Base-by-base conservation (phyloP, 306 rosid genomes). In the Cicer pinnatifidum region DNA sequence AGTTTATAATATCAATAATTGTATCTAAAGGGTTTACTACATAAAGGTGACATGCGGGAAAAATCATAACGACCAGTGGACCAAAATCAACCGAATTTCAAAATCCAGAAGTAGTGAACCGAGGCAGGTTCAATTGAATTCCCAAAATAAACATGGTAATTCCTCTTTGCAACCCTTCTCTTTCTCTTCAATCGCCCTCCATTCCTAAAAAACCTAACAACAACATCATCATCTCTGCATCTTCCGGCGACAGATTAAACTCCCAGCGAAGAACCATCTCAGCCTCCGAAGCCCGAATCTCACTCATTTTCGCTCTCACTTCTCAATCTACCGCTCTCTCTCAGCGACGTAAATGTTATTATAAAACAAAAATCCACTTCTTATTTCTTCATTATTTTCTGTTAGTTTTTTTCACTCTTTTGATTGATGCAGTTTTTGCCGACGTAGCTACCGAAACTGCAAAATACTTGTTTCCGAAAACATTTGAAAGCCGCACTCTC, bases 301-400 rank as follows among this genome's bases (percentile, higher is more conserved):
- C 97, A 10, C 95, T 94, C 11, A 75, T 91, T 48, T 75, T 89
- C 64, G 95, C 95, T 54, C 91, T 94, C 67, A 91, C 91, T 73
- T 79, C 86, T n/a, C 98, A 91, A 82, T 79, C 96, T 53, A 77
- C 82, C 41, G 23, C 97, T 59, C 70, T 88, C 69, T 83, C 92
- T 40, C 97, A 84, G 90, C 83, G 92, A 74, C 87, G 98, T 88
- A 88, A 54, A 80, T 89, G 85, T 83, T 69, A 20, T 1, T 16
- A 9, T 6, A 48, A 17, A 19, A 51, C 11, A 52, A 41, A 43
- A n/a, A 65, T 28, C 35, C 35, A 28, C 35, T 28, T 28, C 35
- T 28, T 3, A 37, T 9, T 16, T 62, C 16, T 56, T 46, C 15
- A 5, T 20, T 2, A 8, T 66, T 67, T 17, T 48, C 8, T 16